phyloP scores from a whole-genome alignment of 495 filamentous ascomycete genomes.

The Penicillium paradoxum region DNA sequence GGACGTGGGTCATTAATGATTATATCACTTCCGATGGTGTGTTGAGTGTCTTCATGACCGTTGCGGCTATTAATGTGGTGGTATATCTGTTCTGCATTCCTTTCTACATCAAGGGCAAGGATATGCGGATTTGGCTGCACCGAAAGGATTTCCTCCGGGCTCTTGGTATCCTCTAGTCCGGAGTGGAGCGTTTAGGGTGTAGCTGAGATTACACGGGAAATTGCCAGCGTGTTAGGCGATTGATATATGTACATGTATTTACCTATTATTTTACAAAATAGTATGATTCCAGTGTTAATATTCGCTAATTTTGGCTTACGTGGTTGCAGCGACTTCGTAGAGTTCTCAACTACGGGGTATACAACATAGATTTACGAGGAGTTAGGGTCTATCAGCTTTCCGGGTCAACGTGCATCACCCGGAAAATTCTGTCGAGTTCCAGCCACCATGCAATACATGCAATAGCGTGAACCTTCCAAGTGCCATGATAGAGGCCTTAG shows the following conservation, averaged over 20 bases:
- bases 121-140: constrained; percentile 16
- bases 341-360: too few relatives aligned
- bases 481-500: not conserved
- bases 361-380: too few relatives aligned
- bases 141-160: constrained; percentile 11
- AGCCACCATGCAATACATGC: too few relatives aligned
- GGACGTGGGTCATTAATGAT: constrained; percentile 24
- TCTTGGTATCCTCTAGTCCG: constrained; percentile 4
- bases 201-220: not conserved
- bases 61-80: constrained; percentile 18
- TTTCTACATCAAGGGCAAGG: constrained; percentile 16
- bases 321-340: too few relatives aligned
- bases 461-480: too few relatives aligned
- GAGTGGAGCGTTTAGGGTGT: not conserved
- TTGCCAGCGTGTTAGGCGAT: not conserved
- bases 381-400: too few relatives aligned
- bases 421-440: too few relatives aligned
- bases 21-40: constrained; percentile 14
- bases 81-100: constrained; percentile 15
- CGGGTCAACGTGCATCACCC: too few relatives aligned
- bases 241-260: not conserved
- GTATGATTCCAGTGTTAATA: not conserved
- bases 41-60: constrained; percentile 18
- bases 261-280: too few relatives aligned
- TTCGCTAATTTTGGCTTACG: too few relatives aligned